Evolutionary conservation across 2,329 filamentous ascomycete genomes (phyloP).

Genomic region (Pleomassaria siparia): DNA sequence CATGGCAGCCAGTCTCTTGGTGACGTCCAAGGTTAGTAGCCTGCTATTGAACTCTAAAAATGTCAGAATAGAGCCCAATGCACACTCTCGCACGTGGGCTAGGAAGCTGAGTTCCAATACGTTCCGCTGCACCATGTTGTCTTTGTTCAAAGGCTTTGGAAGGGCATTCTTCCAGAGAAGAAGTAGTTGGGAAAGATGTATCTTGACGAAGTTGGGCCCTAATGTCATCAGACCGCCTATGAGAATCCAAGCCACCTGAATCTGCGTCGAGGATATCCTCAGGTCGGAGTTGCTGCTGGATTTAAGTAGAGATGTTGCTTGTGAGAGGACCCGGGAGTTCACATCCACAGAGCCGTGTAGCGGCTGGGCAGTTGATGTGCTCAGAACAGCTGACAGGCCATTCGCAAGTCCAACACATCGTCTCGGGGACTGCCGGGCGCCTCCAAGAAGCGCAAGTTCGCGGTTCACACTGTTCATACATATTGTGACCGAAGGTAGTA

Average conservation of each 20-base stretch:
- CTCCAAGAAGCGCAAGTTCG: constrained; percentile 76
- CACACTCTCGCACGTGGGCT: constrained; percentile 92
- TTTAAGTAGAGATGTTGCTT: constrained; percentile 90
- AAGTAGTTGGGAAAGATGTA: constrained; percentile 90
- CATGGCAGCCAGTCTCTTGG: constrained; percentile 89
- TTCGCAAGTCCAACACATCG: constrained; percentile 90
- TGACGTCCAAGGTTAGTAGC: constrained; percentile 88
- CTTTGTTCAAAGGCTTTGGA: constrained; percentile 89
- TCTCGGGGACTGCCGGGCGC: constrained; percentile 74
- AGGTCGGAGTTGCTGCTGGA: constrained; percentile 89
- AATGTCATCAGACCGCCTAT: constrained; percentile 96
- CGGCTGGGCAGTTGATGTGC: constrained; percentile 83
- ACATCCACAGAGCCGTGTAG: constrained; percentile 95
- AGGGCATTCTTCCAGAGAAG: constrained; percentile 96
- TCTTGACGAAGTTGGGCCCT: constrained; percentile 97
- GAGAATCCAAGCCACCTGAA: constrained; percentile 96
- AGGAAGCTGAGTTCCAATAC: constrained; percentile 89
- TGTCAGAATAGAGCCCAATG: constrained; percentile 83
- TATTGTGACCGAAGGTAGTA: constrained; percentile 86
- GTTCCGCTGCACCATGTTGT: constrained; percentile 81
- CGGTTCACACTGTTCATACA: constrained; percentile 94
- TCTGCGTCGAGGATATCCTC: constrained; percentile 87
- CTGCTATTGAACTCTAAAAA: constrained; percentile 94
- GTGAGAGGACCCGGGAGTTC: constrained; percentile 85
- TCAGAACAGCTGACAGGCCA: constrained; percentile 85